These are phyloP conservation scores for Chenopodium formosanum DNA, from an alignment of 148 eudicot species.

Conservation along the genomic window DNA sequence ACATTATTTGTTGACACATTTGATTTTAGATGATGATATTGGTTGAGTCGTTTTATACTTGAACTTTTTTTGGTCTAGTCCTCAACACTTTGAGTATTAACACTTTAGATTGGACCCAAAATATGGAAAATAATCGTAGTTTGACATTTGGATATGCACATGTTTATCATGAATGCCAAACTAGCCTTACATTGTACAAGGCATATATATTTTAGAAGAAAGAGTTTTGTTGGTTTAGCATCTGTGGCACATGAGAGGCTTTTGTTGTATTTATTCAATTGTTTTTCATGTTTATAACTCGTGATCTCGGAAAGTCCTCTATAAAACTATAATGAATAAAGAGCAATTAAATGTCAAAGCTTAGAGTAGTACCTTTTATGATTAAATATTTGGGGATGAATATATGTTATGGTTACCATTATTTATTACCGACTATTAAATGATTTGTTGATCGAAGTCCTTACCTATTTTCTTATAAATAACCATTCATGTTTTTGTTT, in stretches of 20 bases:
- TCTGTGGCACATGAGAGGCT: background rate
- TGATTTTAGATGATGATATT: background rate
- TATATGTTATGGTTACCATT: too few relatives aligned
- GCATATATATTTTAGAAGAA: too few relatives aligned
- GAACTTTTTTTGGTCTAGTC: too few relatives aligned
- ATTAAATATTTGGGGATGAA: background rate
- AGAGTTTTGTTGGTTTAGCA: too few relatives aligned
- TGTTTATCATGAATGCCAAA: background rate
- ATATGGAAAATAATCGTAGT: background rate
- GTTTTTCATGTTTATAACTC: background rate
- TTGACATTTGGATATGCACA: background rate
- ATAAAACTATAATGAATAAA: background rate
- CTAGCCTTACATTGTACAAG: too few relatives aligned
- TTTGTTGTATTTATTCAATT: background rate
- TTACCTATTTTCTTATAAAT: too few relatives aligned
- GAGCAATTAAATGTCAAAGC: background rate
- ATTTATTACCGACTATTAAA: too few relatives aligned
- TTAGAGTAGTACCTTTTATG: background rate
- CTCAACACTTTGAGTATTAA: too few relatives aligned
- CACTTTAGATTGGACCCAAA: background rate
- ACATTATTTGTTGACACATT: background rate
- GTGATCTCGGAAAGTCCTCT: background rate
- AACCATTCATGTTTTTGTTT: too few relatives aligned
- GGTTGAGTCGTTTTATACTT: background rate
- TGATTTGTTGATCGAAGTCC: too few relatives aligned